Evolutionary conservation across 208 protist genomes (phyloP).

Genomic region (Crithidia sp.): DNA sequence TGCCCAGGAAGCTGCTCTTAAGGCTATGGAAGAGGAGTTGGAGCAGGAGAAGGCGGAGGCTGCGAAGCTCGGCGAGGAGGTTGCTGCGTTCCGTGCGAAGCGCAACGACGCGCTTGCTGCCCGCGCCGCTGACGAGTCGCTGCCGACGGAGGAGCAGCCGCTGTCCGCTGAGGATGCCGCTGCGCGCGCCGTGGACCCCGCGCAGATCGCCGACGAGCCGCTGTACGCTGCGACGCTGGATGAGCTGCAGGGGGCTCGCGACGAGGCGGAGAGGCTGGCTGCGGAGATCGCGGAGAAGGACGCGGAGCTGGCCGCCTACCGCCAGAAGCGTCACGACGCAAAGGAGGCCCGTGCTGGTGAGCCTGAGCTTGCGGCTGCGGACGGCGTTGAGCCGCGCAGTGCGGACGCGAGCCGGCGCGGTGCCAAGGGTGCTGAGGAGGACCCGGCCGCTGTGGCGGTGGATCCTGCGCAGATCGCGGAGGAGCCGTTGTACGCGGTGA

Average conservation of each 20-base stretch:
- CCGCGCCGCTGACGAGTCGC: conserved; percentile 2
- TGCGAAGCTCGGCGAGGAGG: background rate
- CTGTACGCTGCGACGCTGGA: background rate
- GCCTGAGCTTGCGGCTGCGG: conserved; percentile 6
- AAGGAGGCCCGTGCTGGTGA: conserved; percentile 22
- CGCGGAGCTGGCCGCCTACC: conserved; percentile 35
- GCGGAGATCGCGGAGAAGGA: conserved; percentile 3
- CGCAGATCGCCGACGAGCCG: too few relatives aligned
- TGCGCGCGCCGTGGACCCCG: background rate
- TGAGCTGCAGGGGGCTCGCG: background rate
- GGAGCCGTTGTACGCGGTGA: conserved; percentile 35
- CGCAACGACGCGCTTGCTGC: conserved; percentile 4
- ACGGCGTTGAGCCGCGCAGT: background rate
- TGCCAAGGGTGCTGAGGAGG: background rate
- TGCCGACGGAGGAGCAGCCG: background rate
- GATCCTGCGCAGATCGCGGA: conserved; percentile 27
- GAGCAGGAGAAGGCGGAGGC: background rate
- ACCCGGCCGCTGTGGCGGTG: conserved; percentile 10
- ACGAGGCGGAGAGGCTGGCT: background rate
- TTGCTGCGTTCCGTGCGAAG: background rate
- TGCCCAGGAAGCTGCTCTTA: background rate
- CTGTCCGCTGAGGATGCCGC: background rate
- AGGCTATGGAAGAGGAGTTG: background rate
- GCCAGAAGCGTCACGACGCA: conserved; percentile 37
- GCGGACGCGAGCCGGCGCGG: background rate